Conservation (phyloP, 768 basidiomycete genomes). For the Lactarius trivialis region DNA sequence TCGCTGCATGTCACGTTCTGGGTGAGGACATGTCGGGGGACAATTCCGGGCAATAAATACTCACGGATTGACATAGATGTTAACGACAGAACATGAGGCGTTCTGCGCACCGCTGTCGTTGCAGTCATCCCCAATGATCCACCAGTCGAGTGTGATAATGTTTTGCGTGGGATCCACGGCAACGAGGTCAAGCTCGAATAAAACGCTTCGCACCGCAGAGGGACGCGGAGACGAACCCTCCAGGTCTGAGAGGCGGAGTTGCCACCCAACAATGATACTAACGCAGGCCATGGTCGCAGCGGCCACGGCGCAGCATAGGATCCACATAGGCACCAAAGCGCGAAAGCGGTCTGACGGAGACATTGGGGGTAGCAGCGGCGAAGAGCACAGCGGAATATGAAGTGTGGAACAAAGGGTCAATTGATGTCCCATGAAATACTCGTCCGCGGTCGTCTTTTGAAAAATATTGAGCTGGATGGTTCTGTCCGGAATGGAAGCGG, state of each 20-base stretch:
- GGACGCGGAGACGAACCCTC: slow-evolving; percentile 7
- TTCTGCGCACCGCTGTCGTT: background rate
- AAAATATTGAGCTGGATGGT: background rate
- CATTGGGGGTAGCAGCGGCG: background rate
- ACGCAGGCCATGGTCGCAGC: background rate
- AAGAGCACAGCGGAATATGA: background rate
- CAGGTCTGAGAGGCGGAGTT: background rate
- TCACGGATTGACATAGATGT: slow-evolving; percentile 15
- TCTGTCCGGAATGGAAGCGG: background rate
- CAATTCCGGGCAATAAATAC: background rate
- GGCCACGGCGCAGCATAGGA: background rate
- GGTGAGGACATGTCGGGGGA: background rate
- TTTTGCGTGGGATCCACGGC: slow-evolving; percentile 2
- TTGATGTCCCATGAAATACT: background rate
- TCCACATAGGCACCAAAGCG: background rate
- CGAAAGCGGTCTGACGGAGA: no score
- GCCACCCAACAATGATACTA: slow-evolving; percentile 6
- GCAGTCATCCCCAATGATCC: slow-evolving; percentile 11
- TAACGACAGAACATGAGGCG: slow-evolving; percentile 1
- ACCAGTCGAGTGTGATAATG: slow-evolving; percentile 6
- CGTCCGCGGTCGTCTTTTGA: background rate
- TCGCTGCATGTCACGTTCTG: background rate
- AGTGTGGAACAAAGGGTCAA: background rate
- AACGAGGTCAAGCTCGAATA: slow-evolving; percentile 6
- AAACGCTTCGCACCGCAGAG: background rate